Conservation (phyloP, 345 rosid genomes). For the Boechera divaricarpa region DNA sequence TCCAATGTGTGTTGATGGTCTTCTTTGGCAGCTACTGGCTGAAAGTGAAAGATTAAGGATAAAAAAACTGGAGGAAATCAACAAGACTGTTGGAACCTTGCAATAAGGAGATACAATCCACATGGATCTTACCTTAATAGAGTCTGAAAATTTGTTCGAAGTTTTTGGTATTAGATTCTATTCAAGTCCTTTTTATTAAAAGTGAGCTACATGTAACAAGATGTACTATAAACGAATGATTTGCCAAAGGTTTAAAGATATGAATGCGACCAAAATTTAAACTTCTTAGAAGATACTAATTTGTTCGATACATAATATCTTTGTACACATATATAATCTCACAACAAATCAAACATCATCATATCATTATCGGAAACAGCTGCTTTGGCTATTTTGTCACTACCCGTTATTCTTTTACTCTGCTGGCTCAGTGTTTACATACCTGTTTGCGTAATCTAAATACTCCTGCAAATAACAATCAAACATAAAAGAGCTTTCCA, state of each 20-base stretch:
- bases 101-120: conserved; percentile 26
- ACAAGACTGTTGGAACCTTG: conserved; percentile 59
- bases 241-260: conserved; percentile 2
- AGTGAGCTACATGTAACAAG: conserved; percentile 30
- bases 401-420: conserved; percentile 22
- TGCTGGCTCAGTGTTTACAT: conserved; percentile 41
- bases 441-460: conserved; percentile 64
- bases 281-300: neutral
- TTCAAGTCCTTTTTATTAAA: neutral
- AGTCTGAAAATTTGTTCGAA: conserved; percentile 10
- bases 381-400: neutral
- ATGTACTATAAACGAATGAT: neutral
- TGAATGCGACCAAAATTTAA: neutral
- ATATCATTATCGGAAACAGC: conserved; percentile 18
- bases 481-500: conserved; percentile 23
- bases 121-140: conserved; percentile 10
- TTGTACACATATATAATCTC: conserved; percentile 17
- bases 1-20: conserved; percentile 17
- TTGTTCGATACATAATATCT: conserved; percentile 7
- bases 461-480: conserved; percentile 60
- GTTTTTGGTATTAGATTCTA: conserved; percentile 12
- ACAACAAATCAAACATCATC: conserved; percentile 6
- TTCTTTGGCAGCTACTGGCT: conserved; percentile 57
- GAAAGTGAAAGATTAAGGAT: conserved; percentile 79
- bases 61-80: conserved; percentile 78